These are phyloP conservation scores for Pistacia integerrima DNA, from an alignment of 345 rosid species.

Conservation along the genomic window DNA sequence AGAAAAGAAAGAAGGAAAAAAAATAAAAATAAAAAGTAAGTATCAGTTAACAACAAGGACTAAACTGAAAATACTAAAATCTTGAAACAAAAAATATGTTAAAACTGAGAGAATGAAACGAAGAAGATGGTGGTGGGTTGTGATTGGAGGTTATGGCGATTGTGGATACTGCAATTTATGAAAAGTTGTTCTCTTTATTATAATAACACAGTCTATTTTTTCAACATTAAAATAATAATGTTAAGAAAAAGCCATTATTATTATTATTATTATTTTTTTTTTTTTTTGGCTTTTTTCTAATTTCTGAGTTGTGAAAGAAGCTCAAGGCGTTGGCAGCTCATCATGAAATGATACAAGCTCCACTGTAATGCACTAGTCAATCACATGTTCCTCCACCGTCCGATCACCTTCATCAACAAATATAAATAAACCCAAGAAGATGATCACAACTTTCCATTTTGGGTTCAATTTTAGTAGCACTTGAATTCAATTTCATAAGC, in stretches of 20 bases:
- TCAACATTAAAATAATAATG: constrained; percentile 4
- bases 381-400: neutral
- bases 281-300: neutral
- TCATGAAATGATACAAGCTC: constrained; percentile 9
- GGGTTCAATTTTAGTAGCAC: too few species aligned
- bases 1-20: constrained; percentile 2
- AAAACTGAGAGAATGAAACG: neutral
- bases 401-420: neutral
- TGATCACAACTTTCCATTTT: too few species aligned
- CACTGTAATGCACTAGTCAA: constrained; percentile 5
- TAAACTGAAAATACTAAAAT: neutral
- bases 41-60: neutral
- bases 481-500: too few species aligned
- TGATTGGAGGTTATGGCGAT: constrained; percentile 50
- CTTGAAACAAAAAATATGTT: constrained; percentile 15
- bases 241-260: neutral
- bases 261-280: neutral
- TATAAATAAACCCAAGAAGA: too few species aligned
- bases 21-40: neutral
- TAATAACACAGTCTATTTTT: constrained; percentile 26
- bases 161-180: constrained; percentile 44
- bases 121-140: constrained; percentile 39
- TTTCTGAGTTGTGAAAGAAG: constrained; percentile 6
- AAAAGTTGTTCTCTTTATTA: constrained; percentile 33
- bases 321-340: constrained; percentile 14